Conservation (phyloP, 169 alveolate genomes). For the Cytauxzoon felis region DNA sequence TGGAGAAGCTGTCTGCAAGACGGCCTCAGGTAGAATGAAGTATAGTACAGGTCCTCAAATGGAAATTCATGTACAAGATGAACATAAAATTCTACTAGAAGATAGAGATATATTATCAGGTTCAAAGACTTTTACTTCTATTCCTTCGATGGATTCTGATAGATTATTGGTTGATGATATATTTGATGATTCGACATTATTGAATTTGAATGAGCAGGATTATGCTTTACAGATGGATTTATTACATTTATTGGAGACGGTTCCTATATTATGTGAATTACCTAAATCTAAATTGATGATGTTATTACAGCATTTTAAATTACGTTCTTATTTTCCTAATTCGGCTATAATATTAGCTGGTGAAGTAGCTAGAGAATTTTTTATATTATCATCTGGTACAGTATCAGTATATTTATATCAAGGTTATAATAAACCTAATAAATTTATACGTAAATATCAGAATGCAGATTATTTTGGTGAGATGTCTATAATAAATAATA, state of each 20-base stretch:
- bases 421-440: slow-evolving; percentile 52
- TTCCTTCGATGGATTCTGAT: too few relatives aligned
- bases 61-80: too few relatives aligned
- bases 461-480: slow-evolving; percentile 73
- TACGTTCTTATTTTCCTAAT: slow-evolving; percentile 53
- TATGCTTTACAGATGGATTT: slow-evolving; percentile 23
- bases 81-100: too few relatives aligned
- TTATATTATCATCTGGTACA: slow-evolving; percentile 70
- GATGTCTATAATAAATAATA: slow-evolving; percentile 55
- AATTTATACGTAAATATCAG: slow-evolving; percentile 37
- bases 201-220: slow-evolving; percentile 38
- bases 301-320: slow-evolving; percentile 35
- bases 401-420: slow-evolving; percentile 67
- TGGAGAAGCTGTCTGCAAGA: too few relatives aligned
- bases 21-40: too few relatives aligned
- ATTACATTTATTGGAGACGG: slow-evolving; percentile 35
- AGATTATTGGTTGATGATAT: too few relatives aligned
- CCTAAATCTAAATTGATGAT: slow-evolving; percentile 18
- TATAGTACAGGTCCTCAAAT: too few relatives aligned
- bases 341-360: slow-evolving; percentile 72
- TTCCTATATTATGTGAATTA: slow-evolving; percentile 47
- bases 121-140: too few relatives aligned
- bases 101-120: too few relatives aligned
- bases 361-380: slow-evolving; percentile 68
- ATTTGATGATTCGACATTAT: too few relatives aligned